Percentiles rank a stretch among this genome's conserved stretches.
Evolutionary conservation across 2,329 filamentous ascomycete species (phyloP).

Genomic region (Arthroderma sp.): DNA sequence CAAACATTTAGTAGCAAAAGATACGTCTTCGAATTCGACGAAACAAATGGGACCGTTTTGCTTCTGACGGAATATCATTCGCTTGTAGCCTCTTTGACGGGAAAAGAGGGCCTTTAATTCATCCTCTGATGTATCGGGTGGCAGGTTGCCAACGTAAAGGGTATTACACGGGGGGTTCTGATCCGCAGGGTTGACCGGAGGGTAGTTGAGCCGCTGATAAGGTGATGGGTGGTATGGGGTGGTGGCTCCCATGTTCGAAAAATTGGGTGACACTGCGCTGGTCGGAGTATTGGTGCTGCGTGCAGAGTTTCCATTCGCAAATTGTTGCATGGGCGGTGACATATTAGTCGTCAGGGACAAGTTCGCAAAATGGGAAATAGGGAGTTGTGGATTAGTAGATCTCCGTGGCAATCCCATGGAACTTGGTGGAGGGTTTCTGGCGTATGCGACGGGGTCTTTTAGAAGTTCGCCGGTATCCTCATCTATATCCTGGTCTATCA

Average conservation of each 20-base stretch:
- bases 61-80: constrained; percentile 88
- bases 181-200: constrained; percentile 83
- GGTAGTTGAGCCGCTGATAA: constrained; percentile 55
- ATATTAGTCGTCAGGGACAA: constrained; percentile 60
- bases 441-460: constrained; percentile 52
- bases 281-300: constrained; percentile 39
- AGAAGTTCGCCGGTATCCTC: constrained; percentile 50
- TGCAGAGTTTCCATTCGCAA: constrained; percentile 36
- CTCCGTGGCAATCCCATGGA: constrained; percentile 40
- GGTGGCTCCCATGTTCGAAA: constrained; percentile 27
- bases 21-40: constrained; percentile 91
- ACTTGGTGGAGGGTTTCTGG: constrained; percentile 50
- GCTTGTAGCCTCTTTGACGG: constrained; percentile 86
- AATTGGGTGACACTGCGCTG: constrained; percentile 44
- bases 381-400: constrained; percentile 58
- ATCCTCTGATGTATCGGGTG: constrained; percentile 83
- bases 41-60: constrained; percentile 97
- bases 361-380: constrained; percentile 52
- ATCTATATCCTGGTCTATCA: constrained; percentile 51
- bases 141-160: constrained; percentile 92
- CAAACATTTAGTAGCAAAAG: constrained; percentile 80
- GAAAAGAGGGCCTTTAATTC: constrained; percentile 90
- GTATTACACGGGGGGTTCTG: constrained; percentile 98
- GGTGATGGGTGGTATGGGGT: constrained; percentile 44
- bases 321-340: constrained; percentile 34